phyloP scores from a whole-genome alignment of 2,329 filamentous ascomycete genomes.

The Pyricularia sp. region DNA sequence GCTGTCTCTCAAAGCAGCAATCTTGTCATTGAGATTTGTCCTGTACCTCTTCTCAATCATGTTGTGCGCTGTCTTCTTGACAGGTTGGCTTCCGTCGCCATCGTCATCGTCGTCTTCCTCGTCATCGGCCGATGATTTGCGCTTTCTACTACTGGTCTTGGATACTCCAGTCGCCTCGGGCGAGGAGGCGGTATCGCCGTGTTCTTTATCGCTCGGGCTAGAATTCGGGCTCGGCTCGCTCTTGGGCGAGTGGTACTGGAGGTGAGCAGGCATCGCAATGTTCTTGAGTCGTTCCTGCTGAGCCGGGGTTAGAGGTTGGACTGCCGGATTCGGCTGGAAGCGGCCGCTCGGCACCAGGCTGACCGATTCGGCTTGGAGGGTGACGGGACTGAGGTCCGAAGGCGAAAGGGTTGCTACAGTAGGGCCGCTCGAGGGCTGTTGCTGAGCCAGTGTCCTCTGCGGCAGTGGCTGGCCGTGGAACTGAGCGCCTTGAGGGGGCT shows the following conservation, averaged over 20 bases:
- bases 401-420: slow-evolving; percentile 12
- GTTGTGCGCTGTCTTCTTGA: slow-evolving; percentile 94
- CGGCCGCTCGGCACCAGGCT: slow-evolving; percentile 18
- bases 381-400: slow-evolving; percentile 24
- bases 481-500: slow-evolving; percentile 19
- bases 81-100: slow-evolving; percentile 43
- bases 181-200: slow-evolving; percentile 43
- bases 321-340: slow-evolving; percentile 18
- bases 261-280: slow-evolving; percentile 55
- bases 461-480: slow-evolving; percentile 15
- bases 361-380: slow-evolving; percentile 22
- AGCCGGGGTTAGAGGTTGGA: slow-evolving; percentile 41
- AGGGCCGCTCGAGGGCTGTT: slow-evolving; percentile 14
- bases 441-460: slow-evolving; percentile 22
- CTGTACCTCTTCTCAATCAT: slow-evolving; percentile 97
- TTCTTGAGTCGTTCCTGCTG: slow-evolving; percentile 52
- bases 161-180: slow-evolving; percentile 42
- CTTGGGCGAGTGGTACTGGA: slow-evolving; percentile 50
- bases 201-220: slow-evolving; percentile 34
- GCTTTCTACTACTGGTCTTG: slow-evolving; percentile 48
- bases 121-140: slow-evolving; percentile 58
- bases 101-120: slow-evolving; percentile 53
- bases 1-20: slow-evolving; percentile 81
- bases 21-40: slow-evolving; percentile 95
- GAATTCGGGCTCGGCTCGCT: slow-evolving; percentile 51